phyloP scores from a whole-genome alignment of 768 basidiomycete genomes.

The Pleurotus djamor region DNA sequence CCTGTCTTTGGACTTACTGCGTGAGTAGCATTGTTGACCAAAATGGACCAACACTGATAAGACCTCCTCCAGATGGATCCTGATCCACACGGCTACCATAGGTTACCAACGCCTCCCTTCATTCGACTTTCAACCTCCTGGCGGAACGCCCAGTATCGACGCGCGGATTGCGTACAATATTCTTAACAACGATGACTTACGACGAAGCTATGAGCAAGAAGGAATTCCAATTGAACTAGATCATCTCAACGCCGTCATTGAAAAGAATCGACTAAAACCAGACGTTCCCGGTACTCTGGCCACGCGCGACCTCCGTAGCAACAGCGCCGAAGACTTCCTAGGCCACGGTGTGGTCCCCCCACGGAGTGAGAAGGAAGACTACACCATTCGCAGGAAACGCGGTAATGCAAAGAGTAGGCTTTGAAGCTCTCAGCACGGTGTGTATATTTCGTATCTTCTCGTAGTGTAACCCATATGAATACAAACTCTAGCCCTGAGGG shows the following conservation, averaged over 20 bases:
- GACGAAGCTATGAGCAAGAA: constrained; percentile 36
- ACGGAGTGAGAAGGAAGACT: too few species aligned
- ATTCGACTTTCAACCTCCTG: constrained; percentile 36
- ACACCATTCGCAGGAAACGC: too few species aligned
- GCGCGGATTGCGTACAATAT: constrained; percentile 44
- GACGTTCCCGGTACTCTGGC: not conserved
- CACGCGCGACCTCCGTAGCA: too few species aligned
- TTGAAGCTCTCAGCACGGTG: too few species aligned
- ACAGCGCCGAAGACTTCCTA: too few species aligned
- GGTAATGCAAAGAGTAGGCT: too few species aligned
- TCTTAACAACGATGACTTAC: constrained; percentile 30
- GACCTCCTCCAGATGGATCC: constrained; percentile 31
- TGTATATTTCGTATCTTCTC: not conserved
- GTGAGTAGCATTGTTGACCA: constrained; percentile 42
- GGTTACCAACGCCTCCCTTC: constrained; percentile 43
- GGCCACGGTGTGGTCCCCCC: too few species aligned
- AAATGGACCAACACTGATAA: not conserved
- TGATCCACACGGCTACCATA: constrained; percentile 41
- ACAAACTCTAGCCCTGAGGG: not conserved
- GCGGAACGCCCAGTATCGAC: constrained; percentile 27
- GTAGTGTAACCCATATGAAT: too few species aligned
- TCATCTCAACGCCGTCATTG: not conserved
- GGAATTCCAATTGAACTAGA: constrained; percentile 29
- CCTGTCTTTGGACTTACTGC: constrained; percentile 89
- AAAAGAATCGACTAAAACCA: not conserved